These are phyloP conservation scores for Dendrobium nobile DNA, from an alignment of 106 monocot species.

Conservation along the genomic window DNA sequence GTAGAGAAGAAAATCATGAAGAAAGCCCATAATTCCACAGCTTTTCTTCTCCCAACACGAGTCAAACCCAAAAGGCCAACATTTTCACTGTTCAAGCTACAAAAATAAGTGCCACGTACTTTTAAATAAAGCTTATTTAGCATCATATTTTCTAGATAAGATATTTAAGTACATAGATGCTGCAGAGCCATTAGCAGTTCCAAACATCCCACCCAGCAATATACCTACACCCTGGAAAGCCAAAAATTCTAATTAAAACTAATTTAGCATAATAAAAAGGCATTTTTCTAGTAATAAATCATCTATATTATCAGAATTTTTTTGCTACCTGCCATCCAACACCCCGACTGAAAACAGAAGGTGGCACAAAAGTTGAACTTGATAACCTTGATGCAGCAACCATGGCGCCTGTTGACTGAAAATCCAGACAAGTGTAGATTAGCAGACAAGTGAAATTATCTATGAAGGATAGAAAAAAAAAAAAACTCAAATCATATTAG, in stretches of 20 bases:
- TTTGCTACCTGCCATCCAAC: constrained; percentile 77
- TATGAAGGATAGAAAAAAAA: too few species aligned
- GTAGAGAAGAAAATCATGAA: constrained; percentile 99
- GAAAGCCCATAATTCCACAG: constrained; percentile 85
- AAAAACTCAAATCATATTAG: too few species aligned
- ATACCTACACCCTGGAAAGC: constrained; percentile 64
- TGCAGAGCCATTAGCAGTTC: constrained; percentile 70
- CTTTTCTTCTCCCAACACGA: constrained; percentile 85
- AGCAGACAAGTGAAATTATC: background rate
- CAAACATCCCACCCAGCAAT: constrained; percentile 78
- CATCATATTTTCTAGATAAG: background rate
- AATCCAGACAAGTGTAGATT: background rate
- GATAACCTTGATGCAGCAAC: constrained; percentile 64
- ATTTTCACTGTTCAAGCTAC: constrained; percentile 62
- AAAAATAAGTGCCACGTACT: background rate
- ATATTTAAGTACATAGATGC: constrained; percentile 64
- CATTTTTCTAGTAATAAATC: background rate
- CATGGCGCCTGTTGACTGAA: constrained; percentile 71
- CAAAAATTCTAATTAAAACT: background rate
- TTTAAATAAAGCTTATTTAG: background rate
- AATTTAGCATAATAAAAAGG: background rate
- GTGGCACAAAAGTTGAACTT: constrained; percentile 75
- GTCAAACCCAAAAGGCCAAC: constrained; percentile 90
- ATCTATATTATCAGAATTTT: background rate
- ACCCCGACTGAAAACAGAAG: constrained; percentile 79